These are phyloP conservation scores for Monosporozyma solicola DNA, from an alignment of 805 yeast species.

Conservation along the genomic window DNA sequence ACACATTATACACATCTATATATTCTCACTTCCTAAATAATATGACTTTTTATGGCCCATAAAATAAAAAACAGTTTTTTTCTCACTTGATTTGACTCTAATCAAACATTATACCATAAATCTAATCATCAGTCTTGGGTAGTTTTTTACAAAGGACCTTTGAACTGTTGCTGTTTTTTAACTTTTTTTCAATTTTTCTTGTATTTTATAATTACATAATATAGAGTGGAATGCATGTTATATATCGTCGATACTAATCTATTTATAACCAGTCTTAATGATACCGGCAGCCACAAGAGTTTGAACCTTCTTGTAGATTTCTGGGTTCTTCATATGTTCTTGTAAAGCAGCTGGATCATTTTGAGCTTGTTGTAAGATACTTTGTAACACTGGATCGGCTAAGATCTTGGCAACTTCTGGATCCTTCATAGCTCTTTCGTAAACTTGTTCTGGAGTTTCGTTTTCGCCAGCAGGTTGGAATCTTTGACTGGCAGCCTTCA, in stretches of 20 bases:
- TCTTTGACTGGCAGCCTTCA: conserved; percentile 71
- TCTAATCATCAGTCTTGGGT: no score
- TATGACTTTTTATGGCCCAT: not conserved
- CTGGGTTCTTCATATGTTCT: conserved; percentile 97
- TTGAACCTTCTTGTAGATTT: conserved; percentile 76
- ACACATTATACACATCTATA: not conserved
- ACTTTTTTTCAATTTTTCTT: not conserved
- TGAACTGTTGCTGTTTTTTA: not conserved
- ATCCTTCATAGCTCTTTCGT: conserved; percentile 82
- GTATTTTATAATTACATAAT: conserved; percentile 1
- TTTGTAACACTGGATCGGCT: conserved; percentile 94
- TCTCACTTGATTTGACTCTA: no score
- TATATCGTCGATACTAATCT: not conserved
- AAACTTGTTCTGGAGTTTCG: conserved; percentile 90
- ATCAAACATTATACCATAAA: no score
- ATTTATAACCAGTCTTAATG: conserved; percentile 61
- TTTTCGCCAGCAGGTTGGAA: conserved; percentile 68
- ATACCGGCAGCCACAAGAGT: conserved; percentile 93
- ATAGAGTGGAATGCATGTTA: not conserved
- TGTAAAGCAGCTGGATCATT: conserved; percentile 93
- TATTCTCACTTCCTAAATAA: not conserved
- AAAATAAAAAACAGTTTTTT: no score
- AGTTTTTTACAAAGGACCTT: not conserved
- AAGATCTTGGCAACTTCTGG: conserved; percentile 88
- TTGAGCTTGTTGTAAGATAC: conserved; percentile 87